Evolutionary conservation across 345 rosid species (phyloP), one percentile per base, ranked within the genome.

Genomic region (Turritis glabra): DNA sequence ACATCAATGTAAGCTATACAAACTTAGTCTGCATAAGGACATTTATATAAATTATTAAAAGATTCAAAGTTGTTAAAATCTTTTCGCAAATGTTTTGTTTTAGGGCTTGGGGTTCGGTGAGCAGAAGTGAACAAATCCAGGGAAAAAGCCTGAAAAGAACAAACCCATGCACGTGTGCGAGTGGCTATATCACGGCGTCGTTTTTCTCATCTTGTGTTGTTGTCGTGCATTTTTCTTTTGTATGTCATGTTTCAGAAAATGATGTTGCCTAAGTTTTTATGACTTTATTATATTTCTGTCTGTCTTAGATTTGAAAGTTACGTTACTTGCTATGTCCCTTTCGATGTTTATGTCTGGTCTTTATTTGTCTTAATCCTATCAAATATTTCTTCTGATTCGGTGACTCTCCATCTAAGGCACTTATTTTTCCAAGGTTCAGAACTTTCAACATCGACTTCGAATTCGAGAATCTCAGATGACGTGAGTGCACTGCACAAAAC

Each of bases 1-100:
- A 32, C 52, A 84, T 72, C 84, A 73, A 57, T 41, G 91, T 86
- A 82, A 85, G 89, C 63, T 48, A 57, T 56, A 44, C 53, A 26
- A 62, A 27, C 44, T 3, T 22, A 66, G 41, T 66, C 57, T 65
- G 0, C 27, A 50, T 57, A n/a, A n/a, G n/a, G n/a, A n/a, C n/a
- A n/a, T n/a, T n/a, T n/a, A 13, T n/a, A 5, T 21, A 14, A 5
- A 18, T 2, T 7, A 12, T 40, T 4, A 7, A 27, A 21, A 23
- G 13, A 21, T 9, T 48, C 9, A 23, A 2, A 8, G 2, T 27
- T 30, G 9, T 62, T 57, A 5, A 70, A 51, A 26, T 3, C 3
- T 13, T 3, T 14, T 47, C 38, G 23, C 1, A 70, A 62, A 15
- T 55, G 44, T 23, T 40, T 41, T 72, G 11, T 51, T 51, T 44